Percentiles rank a stretch among this genome's conserved stretches.
Conservation (phyloP, 2,329 filamentous ascomycete species). For the Aspergillus luchuensis region DNA sequence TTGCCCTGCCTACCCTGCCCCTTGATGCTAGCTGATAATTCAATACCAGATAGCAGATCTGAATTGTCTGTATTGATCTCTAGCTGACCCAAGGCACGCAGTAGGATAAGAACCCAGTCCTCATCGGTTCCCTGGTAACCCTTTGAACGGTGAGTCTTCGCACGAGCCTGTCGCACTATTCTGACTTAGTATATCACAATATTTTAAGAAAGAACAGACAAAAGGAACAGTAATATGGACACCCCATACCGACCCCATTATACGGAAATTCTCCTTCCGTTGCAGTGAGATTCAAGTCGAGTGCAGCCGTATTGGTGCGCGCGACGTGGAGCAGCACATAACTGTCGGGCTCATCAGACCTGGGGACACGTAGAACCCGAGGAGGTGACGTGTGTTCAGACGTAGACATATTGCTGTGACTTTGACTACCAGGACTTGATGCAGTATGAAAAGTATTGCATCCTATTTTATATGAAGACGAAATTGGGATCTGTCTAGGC, state of each 20-base stretch:
- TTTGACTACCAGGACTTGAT: neutral
- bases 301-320: slow-evolving; percentile 34
- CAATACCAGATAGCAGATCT: slow-evolving; percentile 31
- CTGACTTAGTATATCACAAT: slow-evolving; percentile 16
- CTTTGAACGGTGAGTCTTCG: slow-evolving; percentile 44
- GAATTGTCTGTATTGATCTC: slow-evolving; percentile 18
- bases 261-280: slow-evolving; percentile 62
- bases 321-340: slow-evolving; percentile 56
- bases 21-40: slow-evolving; percentile 34
- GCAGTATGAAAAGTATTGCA: neutral
- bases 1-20: slow-evolving; percentile 31
- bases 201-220: neutral
- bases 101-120: slow-evolving; percentile 44
- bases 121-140: slow-evolving; percentile 47
- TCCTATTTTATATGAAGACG: neutral
- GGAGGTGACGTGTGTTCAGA: slow-evolving; percentile 19
- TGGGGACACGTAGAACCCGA: slow-evolving; percentile 53
- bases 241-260: slow-evolving; percentile 46
- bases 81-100: slow-evolving; percentile 37
- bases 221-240: neutral
- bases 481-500: neutral
- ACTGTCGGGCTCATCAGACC: slow-evolving; percentile 44
- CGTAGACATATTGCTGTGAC: slow-evolving; percentile 10
- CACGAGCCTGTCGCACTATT: slow-evolving; percentile 40
- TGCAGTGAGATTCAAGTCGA: slow-evolving; percentile 59